Evolutionary conservation across 345 rosid species (phyloP).

Genomic region (Dipteronia dyeriana): DNA sequence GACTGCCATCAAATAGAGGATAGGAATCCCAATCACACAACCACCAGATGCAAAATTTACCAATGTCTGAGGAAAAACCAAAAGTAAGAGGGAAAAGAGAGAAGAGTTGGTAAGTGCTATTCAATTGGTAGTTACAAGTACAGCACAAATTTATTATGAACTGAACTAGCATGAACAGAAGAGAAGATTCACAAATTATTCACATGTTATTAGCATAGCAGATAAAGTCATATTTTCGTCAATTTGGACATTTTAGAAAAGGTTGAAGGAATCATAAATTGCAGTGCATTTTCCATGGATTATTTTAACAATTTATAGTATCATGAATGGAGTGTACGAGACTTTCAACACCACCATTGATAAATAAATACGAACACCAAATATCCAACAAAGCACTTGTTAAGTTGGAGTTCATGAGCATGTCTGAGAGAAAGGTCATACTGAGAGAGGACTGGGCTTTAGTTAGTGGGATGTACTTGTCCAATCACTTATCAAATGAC

Average conservation of each 20-base stretch:
- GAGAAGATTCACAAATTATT: background rate
- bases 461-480: background rate
- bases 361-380: background rate
- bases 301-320: too few species aligned
- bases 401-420: background rate
- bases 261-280: background rate
- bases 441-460: background rate
- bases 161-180: background rate
- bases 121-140: constrained; percentile 4
- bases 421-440: background rate
- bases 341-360: background rate
- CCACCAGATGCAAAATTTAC: constrained; percentile 81
- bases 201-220: background rate
- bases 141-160: background rate
- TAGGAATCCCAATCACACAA: constrained; percentile 76
- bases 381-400: background rate
- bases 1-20: constrained; percentile 64
- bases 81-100: background rate
- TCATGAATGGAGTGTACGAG: background rate
- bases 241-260: background rate
- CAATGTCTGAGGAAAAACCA: constrained; percentile 57
- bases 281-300: background rate
- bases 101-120: constrained; percentile 2
- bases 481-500: background rate
- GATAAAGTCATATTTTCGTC: background rate